Percentiles rank a stretch among this genome's conserved stretches.
Evolutionary conservation across 352 stramenopile species (phyloP).

Genomic region (Thalassiosira sp.): DNA sequence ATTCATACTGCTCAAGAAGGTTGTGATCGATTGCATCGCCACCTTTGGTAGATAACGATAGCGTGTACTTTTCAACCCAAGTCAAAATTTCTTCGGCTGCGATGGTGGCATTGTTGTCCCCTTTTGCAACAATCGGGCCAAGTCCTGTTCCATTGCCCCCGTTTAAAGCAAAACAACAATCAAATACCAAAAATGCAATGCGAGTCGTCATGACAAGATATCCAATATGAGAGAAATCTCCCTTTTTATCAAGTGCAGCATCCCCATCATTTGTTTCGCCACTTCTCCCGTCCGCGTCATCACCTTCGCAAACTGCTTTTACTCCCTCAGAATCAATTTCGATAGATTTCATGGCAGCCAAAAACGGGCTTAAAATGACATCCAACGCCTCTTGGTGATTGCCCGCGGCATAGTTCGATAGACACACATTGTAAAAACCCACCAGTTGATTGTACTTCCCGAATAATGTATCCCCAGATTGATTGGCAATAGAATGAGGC

Average conservation of each 20-base stretch:
- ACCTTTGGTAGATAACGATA: not conserved
- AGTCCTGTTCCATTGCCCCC: slow-evolving; percentile 27
- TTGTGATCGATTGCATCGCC: no score
- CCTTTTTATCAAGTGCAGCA: not conserved
- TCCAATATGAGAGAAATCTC: slow-evolving; percentile 4
- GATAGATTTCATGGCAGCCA: no score
- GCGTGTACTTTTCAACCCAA: slow-evolving; percentile 50
- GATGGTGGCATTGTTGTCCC: not conserved
- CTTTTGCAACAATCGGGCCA: not conserved
- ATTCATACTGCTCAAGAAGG: no score
- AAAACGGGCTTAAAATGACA: not conserved
- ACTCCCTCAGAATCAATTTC: not conserved
- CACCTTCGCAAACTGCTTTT: not conserved
- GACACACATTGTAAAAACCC: not conserved
- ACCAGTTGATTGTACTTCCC: not conserved
- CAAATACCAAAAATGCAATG: slow-evolving; percentile 59
- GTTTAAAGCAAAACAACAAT: slow-evolving; percentile 48
- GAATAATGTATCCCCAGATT: not conserved
- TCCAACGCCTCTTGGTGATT: not conserved
- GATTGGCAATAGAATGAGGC: not conserved
- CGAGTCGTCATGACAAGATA: slow-evolving; percentile 37
- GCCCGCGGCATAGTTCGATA: not conserved
- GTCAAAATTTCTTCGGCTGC: slow-evolving; percentile 32
- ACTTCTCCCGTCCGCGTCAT: not conserved
- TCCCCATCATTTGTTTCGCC: not conserved